Base-by-base conservation (phyloP, 208 protist species). In the Leishmania tropica region DNA sequence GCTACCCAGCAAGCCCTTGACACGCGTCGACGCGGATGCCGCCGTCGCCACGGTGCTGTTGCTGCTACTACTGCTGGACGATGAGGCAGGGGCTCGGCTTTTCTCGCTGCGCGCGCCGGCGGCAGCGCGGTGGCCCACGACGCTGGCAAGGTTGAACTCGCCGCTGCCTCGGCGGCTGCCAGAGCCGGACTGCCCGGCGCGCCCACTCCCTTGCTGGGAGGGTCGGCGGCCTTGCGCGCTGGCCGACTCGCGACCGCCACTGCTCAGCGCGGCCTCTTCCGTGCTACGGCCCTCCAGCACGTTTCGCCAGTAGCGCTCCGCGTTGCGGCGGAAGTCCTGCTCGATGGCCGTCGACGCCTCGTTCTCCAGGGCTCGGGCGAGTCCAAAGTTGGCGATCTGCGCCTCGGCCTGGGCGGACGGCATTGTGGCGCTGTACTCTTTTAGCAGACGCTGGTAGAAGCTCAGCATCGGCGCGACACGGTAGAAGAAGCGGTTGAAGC, bases 271-370 rank as follows among this genome's bases (percentile, higher is more conserved):
- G 21, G 35, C 67, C 62, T 96, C 92, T 70, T 96, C 91, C 2
- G 74, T 53, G 70, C 81, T 85, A 67, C 92, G 91, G 4, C 92
- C 93, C 15, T 97, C 93, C 35, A 97, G 76, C 42, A 97, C 87
- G 67, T 90, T 91, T 47, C 92, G 90, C 93, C 94, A 97, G 88
- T 97, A 96, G 64, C 94, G 90, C 80, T 97, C 93, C 74, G 93
- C 90, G 81, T 97, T 97, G 51, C 92, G 88, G 51, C 93, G 89
- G 83, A 97, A 97, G 58, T 97, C 93, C 76, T 81, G 79, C 82
- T 97, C 94, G 42, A 96, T 90, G n/a, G 84, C 84, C 17, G 88
- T 80, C 47, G 87, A 89, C 56, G 85, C 85, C 80, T 97, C 94
- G 54, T 53, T 87, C 13, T 96, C 89, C 47, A 96, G 76, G 21